Evolutionary conservation across 805 yeast species (phyloP).

Genomic region (Barnettozyma wickerhamii): DNA sequence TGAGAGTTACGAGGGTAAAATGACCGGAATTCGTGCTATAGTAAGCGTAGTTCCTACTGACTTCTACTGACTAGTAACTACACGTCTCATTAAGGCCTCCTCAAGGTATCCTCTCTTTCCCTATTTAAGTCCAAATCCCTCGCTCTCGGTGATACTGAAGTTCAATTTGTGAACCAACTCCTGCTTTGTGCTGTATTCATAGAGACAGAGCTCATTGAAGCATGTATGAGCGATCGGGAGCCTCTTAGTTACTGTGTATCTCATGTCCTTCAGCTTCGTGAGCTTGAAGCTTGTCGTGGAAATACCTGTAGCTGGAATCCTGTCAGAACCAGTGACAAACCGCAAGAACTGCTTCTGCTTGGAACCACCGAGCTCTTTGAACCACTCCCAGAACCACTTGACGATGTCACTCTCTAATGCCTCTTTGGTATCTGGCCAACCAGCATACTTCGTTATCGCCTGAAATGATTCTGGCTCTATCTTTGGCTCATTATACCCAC

Average conservation of each 20-base stretch:
- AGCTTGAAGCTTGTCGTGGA: conserved; percentile 70
- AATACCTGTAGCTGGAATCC: conserved; percentile 91
- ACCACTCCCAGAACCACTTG: conserved; percentile 85
- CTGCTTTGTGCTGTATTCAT: conserved; percentile 54
- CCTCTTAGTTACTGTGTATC: conserved; percentile 29
- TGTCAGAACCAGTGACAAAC: conserved; percentile 87
- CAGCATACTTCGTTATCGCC: conserved; percentile 69
- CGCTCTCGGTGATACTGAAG: conserved; percentile 72
- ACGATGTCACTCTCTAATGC: conserved; percentile 38
- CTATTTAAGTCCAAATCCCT: conserved; percentile 79
- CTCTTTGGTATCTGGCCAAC: conserved; percentile 48
- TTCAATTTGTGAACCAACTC: conserved; percentile 53
- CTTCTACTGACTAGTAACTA: background rate
- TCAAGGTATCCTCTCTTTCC: background rate
- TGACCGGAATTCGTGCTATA: background rate
- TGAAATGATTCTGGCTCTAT: conserved; percentile 64
- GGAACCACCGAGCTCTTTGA: conserved; percentile 38
- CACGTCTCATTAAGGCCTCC: background rate
- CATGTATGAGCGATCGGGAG: conserved; percentile 92
- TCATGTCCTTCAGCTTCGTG: conserved; percentile 40
- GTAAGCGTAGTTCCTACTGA: too few relatives aligned
- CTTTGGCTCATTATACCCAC: conserved; percentile 60
- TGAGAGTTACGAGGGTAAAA: too few relatives aligned
- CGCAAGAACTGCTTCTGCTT: conserved; percentile 61
- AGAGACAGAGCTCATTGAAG: conserved; percentile 82